Conservation (phyloP, 805 yeast genomes). For the Lipomyces starkeyi region DNA sequence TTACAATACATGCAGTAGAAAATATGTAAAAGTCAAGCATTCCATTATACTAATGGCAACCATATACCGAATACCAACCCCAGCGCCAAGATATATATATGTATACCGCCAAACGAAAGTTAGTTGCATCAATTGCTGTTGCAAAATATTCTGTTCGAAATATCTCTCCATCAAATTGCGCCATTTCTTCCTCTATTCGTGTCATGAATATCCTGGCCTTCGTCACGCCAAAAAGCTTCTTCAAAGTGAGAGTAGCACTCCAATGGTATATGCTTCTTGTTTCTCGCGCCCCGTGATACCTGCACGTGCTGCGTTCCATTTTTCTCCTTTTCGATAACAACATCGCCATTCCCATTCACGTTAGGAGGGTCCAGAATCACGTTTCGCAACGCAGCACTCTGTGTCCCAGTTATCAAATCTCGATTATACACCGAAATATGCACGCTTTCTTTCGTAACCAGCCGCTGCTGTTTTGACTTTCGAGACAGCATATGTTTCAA, state of each 20-base stretch:
- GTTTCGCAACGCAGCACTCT: background rate
- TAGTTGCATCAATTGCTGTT: too few species aligned
- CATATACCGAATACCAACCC: too few species aligned
- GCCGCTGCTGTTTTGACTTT: background rate
- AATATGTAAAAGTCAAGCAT: too few species aligned
- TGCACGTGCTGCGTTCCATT: background rate
- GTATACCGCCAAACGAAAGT: too few species aligned
- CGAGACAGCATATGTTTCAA: background rate
- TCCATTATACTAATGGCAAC: too few species aligned
- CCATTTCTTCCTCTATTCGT: background rate
- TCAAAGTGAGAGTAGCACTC: constrained; percentile 11
- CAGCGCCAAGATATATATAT: too few species aligned
- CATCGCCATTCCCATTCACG: too few species aligned
- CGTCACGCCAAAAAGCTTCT: constrained; percentile 15
- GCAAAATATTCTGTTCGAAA: too few species aligned
- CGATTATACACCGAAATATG: constrained; percentile 16
- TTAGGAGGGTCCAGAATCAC: background rate
- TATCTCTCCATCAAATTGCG: too few species aligned
- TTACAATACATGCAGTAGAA: too few species aligned
- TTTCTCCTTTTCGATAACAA: background rate
- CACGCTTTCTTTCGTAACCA: constrained; percentile 13
- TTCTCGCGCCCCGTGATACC: background rate
- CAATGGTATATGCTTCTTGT: background rate
- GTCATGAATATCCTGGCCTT: constrained; percentile 3
- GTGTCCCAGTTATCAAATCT: background rate